A percentile compares a stretch with the other conserved stretches of the same genome.
Evolutionary conservation across 192 early-diverging fungal genomes (phyloP).

Genomic region (Dissophora globulifera): DNA sequence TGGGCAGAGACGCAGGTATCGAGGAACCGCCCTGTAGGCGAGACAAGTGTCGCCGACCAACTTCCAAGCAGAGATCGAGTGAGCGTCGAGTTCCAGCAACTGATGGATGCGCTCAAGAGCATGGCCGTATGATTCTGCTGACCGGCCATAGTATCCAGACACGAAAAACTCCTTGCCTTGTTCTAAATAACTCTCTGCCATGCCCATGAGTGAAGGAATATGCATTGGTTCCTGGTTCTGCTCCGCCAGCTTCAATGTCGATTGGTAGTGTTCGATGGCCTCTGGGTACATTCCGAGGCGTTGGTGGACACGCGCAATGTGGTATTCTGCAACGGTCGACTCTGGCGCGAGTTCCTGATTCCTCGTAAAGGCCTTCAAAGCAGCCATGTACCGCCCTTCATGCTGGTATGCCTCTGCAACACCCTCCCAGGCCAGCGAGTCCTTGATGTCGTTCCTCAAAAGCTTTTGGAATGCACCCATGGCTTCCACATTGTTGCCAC

Average conservation of each 20-base stretch:
- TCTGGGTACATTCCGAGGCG: slow-evolving; percentile 62
- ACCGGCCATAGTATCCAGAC: slow-evolving; percentile 74
- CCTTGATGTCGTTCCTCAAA: slow-evolving; percentile 74
- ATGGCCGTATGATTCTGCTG: slow-evolving; percentile 62
- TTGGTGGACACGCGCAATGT: slow-evolving; percentile 63
- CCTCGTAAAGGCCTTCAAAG: slow-evolving; percentile 79
- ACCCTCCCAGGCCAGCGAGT: slow-evolving; percentile 79
- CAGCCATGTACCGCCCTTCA: slow-evolving; percentile 77
- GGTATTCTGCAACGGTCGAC: slow-evolving; percentile 56
- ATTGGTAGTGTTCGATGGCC: slow-evolving; percentile 60
- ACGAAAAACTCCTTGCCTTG: slow-evolving; percentile 62
- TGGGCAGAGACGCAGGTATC: slow-evolving; percentile 55
- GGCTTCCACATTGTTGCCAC: slow-evolving; percentile 61
- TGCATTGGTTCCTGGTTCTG: slow-evolving; percentile 49
- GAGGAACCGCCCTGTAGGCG: slow-evolving; percentile 57
- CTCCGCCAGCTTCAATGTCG: slow-evolving; percentile 48
- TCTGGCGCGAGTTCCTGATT: slow-evolving; percentile 73
- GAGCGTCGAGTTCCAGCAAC: slow-evolving; percentile 22
- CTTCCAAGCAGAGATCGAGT: slow-evolving; percentile 68
- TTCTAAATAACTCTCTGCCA: slow-evolving; percentile 61
- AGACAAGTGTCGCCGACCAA: slow-evolving; percentile 67
- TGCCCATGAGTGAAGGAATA: slow-evolving; percentile 61
- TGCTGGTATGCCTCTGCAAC: slow-evolving; percentile 79
- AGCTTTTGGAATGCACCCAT: slow-evolving; percentile 83
- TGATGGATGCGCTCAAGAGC: slow-evolving; percentile 53